A percentile compares a stretch with the other conserved stretches of the same genome.
These are phyloP conservation scores for Saccharomycopsis sp. DNA, from an alignment of 805 yeast species.

Conservation along the genomic window DNA sequence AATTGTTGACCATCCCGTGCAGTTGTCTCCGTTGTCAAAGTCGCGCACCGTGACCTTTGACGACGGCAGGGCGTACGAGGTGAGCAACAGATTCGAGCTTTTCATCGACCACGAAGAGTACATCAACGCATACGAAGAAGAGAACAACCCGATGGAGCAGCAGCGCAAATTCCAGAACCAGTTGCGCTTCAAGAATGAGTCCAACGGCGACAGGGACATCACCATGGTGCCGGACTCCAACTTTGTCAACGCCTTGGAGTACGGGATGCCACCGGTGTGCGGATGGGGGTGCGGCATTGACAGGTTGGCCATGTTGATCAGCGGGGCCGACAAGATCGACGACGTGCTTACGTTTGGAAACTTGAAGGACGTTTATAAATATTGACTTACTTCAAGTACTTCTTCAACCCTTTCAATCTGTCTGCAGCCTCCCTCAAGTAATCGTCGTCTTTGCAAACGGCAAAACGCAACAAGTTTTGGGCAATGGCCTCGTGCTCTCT, in stretches of 20 bases:
- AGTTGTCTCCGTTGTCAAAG: conserved; percentile 84
- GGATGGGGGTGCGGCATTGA: conserved; percentile 99
- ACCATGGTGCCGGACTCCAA: conserved; percentile 60
- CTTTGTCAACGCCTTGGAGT: conserved; percentile 72
- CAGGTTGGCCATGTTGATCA: conserved; percentile 77
- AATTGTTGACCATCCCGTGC: conserved; percentile 74
- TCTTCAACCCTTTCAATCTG: conserved; percentile 60
- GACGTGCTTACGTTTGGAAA: conserved; percentile 70
- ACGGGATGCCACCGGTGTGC: conserved; percentile 97
- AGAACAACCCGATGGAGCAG: conserved; percentile 77
- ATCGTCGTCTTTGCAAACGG: conserved; percentile 89
- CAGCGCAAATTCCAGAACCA: conserved; percentile 53
- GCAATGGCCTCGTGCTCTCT: conserved; percentile 64
- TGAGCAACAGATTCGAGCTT: conserved; percentile 73
- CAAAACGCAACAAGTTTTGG: conserved; percentile 82
- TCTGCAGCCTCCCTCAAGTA: conserved; percentile 74
- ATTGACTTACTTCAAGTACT: no score
- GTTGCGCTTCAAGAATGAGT: conserved; percentile 36
- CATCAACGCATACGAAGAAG: conserved; percentile 94
- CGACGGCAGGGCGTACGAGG: conserved; percentile 28
- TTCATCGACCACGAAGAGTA: conserved; percentile 74
- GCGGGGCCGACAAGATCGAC: conserved; percentile 58
- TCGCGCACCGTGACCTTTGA: conserved; percentile 33
- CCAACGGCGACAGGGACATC: conserved; percentile 44
- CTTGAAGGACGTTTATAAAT: conserved; percentile 58